Percentiles rank a stretch among this genome's conserved stretches.
Conservation (phyloP, 139 green algal species). For the Chlamydomonas eustigma region DNA sequence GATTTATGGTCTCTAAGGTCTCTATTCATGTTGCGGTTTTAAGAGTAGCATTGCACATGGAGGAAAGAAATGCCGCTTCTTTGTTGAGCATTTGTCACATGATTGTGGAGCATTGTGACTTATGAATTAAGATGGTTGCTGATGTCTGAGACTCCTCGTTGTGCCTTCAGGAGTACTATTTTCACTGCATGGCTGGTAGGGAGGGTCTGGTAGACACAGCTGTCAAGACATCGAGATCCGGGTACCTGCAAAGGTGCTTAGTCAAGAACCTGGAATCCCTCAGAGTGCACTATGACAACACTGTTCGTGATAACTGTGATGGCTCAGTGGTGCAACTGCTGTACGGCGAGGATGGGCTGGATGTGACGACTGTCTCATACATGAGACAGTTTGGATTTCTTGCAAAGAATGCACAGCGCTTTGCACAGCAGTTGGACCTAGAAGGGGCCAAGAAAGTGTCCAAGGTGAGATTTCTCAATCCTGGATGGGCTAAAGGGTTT, state of each 20-base stretch:
- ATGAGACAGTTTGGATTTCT: constrained; percentile 83
- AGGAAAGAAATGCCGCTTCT: too few relatives aligned
- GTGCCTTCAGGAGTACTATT: constrained; percentile 94
- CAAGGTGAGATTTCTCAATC: constrained; percentile 29
- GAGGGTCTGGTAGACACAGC: constrained; percentile 96
- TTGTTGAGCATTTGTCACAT: too few relatives aligned
- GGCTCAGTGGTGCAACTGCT: constrained; percentile 76
- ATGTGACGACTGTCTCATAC: constrained; percentile 68
- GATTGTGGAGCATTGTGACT: too few relatives aligned
- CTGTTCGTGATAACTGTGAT: constrained; percentile 87
- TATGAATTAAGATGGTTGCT: too few relatives aligned
- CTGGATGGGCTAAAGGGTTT: not conserved
- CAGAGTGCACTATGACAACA: constrained; percentile 81
- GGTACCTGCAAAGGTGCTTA: constrained; percentile 82
- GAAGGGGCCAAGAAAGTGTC: constrained; percentile 15
- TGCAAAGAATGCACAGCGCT: constrained; percentile 59
- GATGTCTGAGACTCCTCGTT: too few relatives aligned
- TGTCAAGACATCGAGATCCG: constrained; percentile 92
- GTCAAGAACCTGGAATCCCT: constrained; percentile 96
- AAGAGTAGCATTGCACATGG: too few relatives aligned
- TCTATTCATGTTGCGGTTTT: too few relatives aligned
- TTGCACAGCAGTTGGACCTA: constrained; percentile 42
- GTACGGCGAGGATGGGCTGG: constrained; percentile 94
- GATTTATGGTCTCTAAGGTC: too few relatives aligned
- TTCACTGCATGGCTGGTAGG: constrained; percentile 98